Base-by-base conservation (phyloP, 306 rosid genomes). In the Castanospermum australe region DNA sequence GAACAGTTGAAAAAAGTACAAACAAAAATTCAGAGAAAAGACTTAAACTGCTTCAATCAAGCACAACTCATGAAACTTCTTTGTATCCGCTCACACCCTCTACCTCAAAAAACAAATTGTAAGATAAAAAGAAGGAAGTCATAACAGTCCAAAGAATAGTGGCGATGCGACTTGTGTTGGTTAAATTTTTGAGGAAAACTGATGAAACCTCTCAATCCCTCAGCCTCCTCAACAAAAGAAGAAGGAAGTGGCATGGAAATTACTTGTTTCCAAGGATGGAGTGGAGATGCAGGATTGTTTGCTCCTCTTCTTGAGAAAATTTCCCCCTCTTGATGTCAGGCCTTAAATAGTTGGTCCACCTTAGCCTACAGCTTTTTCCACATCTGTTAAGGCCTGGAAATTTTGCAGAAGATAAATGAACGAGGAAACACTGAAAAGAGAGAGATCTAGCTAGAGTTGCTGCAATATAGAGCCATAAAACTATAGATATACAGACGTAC, bases 191-290 rank as follows among this genome's bases (percentile, higher is more conserved):
- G 33, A 13, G 5, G 51, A 11, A 45, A 45, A 45, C 17, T 11
- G 51, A 45, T 11, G 51, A 45, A 45, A 45, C 6, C 51, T 45
- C 51, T 45, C 18, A 13, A 44, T 44, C 11, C 24, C 6, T n/a
- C 35, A 47, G 28, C 17, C 45, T 15, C 15, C 9, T 15, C 5
- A 48, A 14, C 5, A 9, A 65, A 79, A 22, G 57, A 8, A 47
- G 21, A 39, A 63, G 62, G 36, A 73, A 12, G 6, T 47, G 56
- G 12, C 2, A 39, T 47, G 61, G 66, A 71, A 71, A 62, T 17
- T 89, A 92, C 97, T 92, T 92, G 89, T 92, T 92, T 69, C 96
- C 97, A 35, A 92, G 96, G 79, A 93, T 85, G 76, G 97, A 91
- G 89, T 93, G 98, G 64, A 93, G 97, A 82, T 90, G 93, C 18